Conservation (phyloP, 1,284 basidiomycete species). For the Meripilus lineatus region DNA sequence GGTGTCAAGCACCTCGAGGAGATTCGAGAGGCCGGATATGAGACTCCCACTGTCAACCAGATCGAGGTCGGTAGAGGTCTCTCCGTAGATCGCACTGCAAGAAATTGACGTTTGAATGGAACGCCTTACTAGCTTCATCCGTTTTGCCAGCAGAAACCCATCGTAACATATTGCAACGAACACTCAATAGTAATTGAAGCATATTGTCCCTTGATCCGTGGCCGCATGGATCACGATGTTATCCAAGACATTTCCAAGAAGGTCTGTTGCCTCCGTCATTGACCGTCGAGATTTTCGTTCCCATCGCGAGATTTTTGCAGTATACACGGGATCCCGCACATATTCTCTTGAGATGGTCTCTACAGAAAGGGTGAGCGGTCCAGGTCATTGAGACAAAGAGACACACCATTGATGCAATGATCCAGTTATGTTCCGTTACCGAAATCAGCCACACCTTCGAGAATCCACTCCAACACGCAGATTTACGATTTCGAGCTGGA, state of each 20-base stretch:
- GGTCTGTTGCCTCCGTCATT: slow-evolving; percentile 10
- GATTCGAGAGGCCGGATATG: slow-evolving; percentile 55
- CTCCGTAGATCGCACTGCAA: neutral
- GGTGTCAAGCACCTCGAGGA: slow-evolving; percentile 76
- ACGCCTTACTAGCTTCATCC: slow-evolving; percentile 65
- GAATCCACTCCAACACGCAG: slow-evolving; percentile 50
- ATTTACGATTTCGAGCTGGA: slow-evolving; percentile 52
- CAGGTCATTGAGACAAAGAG: neutral
- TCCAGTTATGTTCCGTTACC: slow-evolving; percentile 47
- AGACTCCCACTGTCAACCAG: slow-evolving; percentile 77
- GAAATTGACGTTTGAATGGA: neutral
- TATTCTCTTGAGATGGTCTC: slow-evolving; percentile 66
- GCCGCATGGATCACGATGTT: slow-evolving; percentile 33
- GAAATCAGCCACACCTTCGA: slow-evolving; percentile 45
- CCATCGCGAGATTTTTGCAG: slow-evolving; percentile 14
- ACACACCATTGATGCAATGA: neutral
- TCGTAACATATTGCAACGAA: slow-evolving; percentile 71
- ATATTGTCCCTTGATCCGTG: slow-evolving; percentile 49
- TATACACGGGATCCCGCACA: slow-evolving; percentile 50
- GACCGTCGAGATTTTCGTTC: neutral
- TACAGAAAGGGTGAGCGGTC: slow-evolving; percentile 43
- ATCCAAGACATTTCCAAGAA: slow-evolving; percentile 41
- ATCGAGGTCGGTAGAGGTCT: slow-evolving; percentile 71
- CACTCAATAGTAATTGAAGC: slow-evolving; percentile 73
- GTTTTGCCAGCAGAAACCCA: slow-evolving; percentile 76